Conservation (phyloP, 2,329 filamentous ascomycete genomes). For the Remersonia thermophila region DNA sequence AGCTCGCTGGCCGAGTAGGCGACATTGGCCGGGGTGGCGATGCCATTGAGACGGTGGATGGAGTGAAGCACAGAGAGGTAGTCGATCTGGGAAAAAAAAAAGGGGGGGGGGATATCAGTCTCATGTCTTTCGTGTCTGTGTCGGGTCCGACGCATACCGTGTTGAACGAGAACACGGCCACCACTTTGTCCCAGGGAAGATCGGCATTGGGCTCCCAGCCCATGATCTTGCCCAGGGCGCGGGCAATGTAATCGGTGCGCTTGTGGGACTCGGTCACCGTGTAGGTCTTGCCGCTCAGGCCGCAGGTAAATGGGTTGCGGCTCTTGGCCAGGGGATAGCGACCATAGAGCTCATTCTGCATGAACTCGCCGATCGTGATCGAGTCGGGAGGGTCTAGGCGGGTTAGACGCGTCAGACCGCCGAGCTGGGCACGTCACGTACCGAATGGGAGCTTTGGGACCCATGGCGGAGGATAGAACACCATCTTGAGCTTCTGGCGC, state of each 20-base stretch:
- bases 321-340: conserved; percentile 51
- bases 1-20: conserved; percentile 59
- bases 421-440: conserved; percentile 17
- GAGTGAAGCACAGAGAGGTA: conserved; percentile 62
- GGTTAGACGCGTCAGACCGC: conserved; percentile 3
- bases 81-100: conserved; percentile 44
- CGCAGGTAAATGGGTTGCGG: conserved; percentile 63
- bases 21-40: conserved; percentile 64
- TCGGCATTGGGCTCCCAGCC: conserved; percentile 58
- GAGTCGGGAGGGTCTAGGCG: conserved; percentile 52
- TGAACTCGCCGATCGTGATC: conserved; percentile 63
- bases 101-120: background rate
- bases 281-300: conserved; percentile 57
- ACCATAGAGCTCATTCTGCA: conserved; percentile 60
- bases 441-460: conserved; percentile 46
- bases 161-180: conserved; percentile 68
- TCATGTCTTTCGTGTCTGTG: background rate
- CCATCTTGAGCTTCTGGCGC: conserved; percentile 25
- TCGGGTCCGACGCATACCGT: conserved; percentile 39
- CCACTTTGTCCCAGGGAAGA: conserved; percentile 70
- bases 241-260: conserved; percentile 54
- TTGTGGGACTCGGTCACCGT: conserved; percentile 49
- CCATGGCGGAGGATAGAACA: conserved; percentile 51
- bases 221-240: conserved; percentile 57
- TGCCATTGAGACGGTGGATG: conserved; percentile 60